A percentile compares a stretch with the other conserved stretches of the same genome.
These are phyloP conservation scores for Boletales sp. DNA, from an alignment of 768 basidiomycete species.

Conservation along the genomic window DNA sequence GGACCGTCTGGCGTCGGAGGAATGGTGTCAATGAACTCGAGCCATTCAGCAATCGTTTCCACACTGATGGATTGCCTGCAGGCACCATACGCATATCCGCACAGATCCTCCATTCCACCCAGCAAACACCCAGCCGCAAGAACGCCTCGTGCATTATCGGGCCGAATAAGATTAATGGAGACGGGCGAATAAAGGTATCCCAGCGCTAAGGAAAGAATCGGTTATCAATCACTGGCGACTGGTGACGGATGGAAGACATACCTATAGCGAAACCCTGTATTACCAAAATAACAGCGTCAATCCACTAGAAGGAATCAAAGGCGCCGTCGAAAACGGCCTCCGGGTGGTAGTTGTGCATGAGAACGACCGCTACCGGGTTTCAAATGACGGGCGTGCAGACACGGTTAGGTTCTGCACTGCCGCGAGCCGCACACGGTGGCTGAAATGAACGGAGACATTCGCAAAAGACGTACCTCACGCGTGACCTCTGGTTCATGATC, in stretches of 20 bases:
- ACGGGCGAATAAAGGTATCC: conserved; percentile 78
- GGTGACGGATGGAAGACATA: conserved; percentile 26
- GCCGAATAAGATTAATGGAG: conserved; percentile 63
- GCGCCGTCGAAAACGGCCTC: conserved; percentile 18
- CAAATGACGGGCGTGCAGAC: conserved; percentile 14
- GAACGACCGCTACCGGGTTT: conserved; percentile 11
- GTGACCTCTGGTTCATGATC: conserved; percentile 81
- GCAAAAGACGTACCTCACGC: conserved; percentile 60
- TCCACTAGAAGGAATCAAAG: conserved; percentile 6
- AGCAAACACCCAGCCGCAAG: conserved; percentile 83
- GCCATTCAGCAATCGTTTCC: conserved; percentile 73
- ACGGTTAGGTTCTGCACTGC: conserved; percentile 15
- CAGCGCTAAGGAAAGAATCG: conserved; percentile 46
- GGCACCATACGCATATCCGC: conserved; percentile 71
- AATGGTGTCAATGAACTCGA: conserved; percentile 67
- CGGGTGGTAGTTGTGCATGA: conserved; percentile 15
- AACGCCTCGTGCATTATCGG: conserved; percentile 80
- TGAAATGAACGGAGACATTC: conserved; percentile 27
- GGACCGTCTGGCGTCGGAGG: conserved; percentile 49
- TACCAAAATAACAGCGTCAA: conserved; percentile 17
- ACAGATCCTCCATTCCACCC: conserved; percentile 85
- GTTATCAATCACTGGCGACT: conserved; percentile 16
- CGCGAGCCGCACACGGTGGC: conserved; percentile 25
- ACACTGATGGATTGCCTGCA: conserved; percentile 74
- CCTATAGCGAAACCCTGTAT: conserved; percentile 73